These are phyloP conservation scores for Aspergillus flavus DNA, from an alignment of 2,329 filamentous ascomycete genomes.

Conservation along the genomic window DNA sequence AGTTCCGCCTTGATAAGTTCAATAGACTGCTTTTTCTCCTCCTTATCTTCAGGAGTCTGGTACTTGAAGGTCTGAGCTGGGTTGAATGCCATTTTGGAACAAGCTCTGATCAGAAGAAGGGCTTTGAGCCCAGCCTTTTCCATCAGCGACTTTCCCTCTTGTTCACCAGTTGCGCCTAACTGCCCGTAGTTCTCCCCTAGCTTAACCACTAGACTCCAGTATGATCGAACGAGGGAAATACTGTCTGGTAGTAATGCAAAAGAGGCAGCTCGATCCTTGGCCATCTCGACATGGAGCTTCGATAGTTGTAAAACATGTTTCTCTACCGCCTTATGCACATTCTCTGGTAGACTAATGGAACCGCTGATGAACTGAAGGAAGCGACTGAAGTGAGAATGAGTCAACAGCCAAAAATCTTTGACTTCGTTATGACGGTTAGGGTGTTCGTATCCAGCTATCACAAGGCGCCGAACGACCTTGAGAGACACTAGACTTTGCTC, in stretches of 20 bases:
- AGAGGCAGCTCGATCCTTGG: constrained; percentile 74
- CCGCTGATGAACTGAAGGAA: constrained; percentile 67
- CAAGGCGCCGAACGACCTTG: constrained; percentile 76
- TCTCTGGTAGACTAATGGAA: constrained; percentile 56
- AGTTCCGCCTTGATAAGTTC: constrained; percentile 71
- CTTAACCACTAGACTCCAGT: constrained; percentile 79
- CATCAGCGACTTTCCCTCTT: constrained; percentile 59
- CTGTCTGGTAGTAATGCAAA: constrained; percentile 83
- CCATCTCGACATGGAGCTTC: constrained; percentile 89
- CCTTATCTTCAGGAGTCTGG: constrained; percentile 70
- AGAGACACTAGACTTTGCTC: constrained; percentile 77
- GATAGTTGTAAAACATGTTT: constrained; percentile 88
- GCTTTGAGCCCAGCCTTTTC: constrained; percentile 84
- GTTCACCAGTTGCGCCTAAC: constrained; percentile 47
- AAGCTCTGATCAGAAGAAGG: constrained; percentile 77
- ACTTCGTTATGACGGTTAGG: constrained; percentile 79
- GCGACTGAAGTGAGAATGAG: constrained; percentile 75
- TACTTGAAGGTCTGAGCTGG: constrained; percentile 83
- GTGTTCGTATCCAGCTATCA: constrained; percentile 80
- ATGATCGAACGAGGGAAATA: constrained; percentile 73
- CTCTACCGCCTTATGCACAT: constrained; percentile 66
- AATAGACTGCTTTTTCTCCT: constrained; percentile 72
- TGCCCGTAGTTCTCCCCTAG: constrained; percentile 70
- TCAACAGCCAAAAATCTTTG: constrained; percentile 76
- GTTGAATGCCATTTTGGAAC: constrained; percentile 81